phyloP scores from a whole-genome alignment of 495 filamentous ascomycete genomes.

The Choiromyces venosus region DNA sequence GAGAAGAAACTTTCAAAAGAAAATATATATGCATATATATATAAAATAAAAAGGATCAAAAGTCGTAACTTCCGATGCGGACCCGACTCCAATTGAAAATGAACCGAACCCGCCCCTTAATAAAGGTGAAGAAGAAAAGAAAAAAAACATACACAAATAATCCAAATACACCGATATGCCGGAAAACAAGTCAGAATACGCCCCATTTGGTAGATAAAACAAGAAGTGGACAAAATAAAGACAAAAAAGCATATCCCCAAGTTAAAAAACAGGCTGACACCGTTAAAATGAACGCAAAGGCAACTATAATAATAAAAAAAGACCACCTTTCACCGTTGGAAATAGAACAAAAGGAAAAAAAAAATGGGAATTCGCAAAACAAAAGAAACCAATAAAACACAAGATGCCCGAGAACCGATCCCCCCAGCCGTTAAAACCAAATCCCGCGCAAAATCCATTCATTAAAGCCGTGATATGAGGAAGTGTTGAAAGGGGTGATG shows the following conservation, averaged over 20 bases:
- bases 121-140: constrained; percentile 29
- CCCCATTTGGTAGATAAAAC: constrained; percentile 39
- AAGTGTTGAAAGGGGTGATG: constrained; percentile 38
- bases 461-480: constrained; percentile 44
- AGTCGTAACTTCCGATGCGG: constrained; percentile 6
- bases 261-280: constrained; percentile 41
- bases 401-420: constrained; percentile 26
- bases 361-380: constrained; percentile 15
- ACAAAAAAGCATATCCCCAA: constrained; percentile 30
- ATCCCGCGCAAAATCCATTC: constrained; percentile 36
- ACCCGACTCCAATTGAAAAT: constrained; percentile 32
- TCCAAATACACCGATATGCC: constrained; percentile 41
- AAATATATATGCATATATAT: background rate
- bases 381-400: constrained; percentile 40
- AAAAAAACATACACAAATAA: constrained; percentile 23
- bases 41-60: background rate
- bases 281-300: constrained; percentile 38
- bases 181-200: constrained; percentile 28
- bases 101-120: constrained; percentile 28
- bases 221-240: constrained; percentile 22
- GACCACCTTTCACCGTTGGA: constrained; percentile 38
- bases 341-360: constrained; percentile 39
- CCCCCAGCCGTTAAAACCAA: constrained; percentile 20
- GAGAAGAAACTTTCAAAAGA: background rate
- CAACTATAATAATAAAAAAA: constrained; percentile 34